Base-by-base conservation (phyloP, 2,329 filamentous ascomycete species). In the Phyllachora maydis region DNA sequence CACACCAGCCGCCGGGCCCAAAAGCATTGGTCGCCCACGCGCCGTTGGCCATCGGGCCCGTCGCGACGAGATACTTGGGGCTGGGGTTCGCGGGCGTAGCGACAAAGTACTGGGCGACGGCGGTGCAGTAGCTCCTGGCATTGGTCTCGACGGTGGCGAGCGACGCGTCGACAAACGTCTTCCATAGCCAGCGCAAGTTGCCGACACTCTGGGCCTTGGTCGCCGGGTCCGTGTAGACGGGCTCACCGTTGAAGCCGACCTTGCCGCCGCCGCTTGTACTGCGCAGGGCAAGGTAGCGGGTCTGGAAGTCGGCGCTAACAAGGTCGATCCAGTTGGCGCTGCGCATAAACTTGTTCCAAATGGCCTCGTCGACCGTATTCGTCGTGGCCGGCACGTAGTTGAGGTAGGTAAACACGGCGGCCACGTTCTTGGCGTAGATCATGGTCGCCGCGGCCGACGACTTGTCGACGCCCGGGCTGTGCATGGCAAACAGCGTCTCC, bases 261-360 rank as follows among this genome's bases (percentile, higher is more conserved):
- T 18, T n/a, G n/a, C n/a, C n/a, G n/a, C n/a, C n/a, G n/a, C n/a
- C n/a, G n/a, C n/a, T n/a, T n/a, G n/a, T n/a, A n/a, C n/a, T n/a
- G n/a, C n/a, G n/a, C n/a, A n/a, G n/a, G n/a, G n/a, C n/a, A n/a
- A 18, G 7, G n/a, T 18, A 18, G 7, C 7, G 7, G n/a, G 7
- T 18, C 7, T 18, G 7, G n/a, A 18, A 18, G 7, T 18, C 16
- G 16, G 7, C 7, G 16, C 7, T 7, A 11, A 21, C 11, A 8
- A 21, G 19, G 11, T 21, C 19, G 11, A 21, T 21, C 8, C 11
- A 21, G 11, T 21, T 21, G 19, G 19, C 10, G 7, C 7, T 7
- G 7, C 19, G 7, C 19, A 21, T 21, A 8, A 7, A 21, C 11
- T 21, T 21, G 19, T 21, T 21, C 19, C 19, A 21, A n/a, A 21